Percentiles rank a stretch among this genome's conserved stretches.
These are phyloP conservation scores for Salix purpurea DNA, from an alignment of 345 rosid genomes.

Conservation along the genomic window DNA sequence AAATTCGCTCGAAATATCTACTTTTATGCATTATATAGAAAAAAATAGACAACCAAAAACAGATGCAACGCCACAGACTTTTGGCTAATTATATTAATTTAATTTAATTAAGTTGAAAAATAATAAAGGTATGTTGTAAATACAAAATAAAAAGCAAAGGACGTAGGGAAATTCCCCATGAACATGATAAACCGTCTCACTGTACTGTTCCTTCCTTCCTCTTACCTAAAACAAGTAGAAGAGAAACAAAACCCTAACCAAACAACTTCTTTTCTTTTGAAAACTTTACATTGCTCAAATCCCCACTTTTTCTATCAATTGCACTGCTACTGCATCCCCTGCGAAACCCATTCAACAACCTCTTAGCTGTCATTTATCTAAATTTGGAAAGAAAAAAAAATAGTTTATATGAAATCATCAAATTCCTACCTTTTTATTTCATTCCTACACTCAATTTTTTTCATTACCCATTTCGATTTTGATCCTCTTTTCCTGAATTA, in stretches of 20 bases:
- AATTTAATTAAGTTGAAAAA: too few species aligned
- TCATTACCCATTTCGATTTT: slow-evolving; percentile 20
- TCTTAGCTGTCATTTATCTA: slow-evolving; percentile 10
- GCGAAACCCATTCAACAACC: not conserved
- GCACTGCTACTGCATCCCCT: not conserved
- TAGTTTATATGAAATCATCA: not conserved
- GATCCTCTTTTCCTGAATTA: slow-evolving; percentile 15
- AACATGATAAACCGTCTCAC: not conserved
- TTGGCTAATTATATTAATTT: too few species aligned
- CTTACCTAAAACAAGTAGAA: not conserved
- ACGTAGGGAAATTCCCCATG: too few species aligned
- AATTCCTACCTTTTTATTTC: not conserved
- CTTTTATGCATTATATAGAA: too few species aligned
- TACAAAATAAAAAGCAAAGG: too few species aligned
- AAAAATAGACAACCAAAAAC: too few species aligned
- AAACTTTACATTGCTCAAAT: not conserved
- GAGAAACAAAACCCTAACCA: not conserved
- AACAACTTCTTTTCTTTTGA: not conserved
- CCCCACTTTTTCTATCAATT: not conserved
- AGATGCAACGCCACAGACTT: too few species aligned
- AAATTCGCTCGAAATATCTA: too few species aligned
- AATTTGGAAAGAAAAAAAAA: not conserved
- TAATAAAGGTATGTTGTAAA: too few species aligned
- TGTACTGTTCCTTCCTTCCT: slow-evolving; percentile 19
- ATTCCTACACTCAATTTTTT: not conserved